These are phyloP conservation scores for Amniculicola lignicola DNA, from an alignment of 495 filamentous ascomycete genomes.

Conservation along the genomic window DNA sequence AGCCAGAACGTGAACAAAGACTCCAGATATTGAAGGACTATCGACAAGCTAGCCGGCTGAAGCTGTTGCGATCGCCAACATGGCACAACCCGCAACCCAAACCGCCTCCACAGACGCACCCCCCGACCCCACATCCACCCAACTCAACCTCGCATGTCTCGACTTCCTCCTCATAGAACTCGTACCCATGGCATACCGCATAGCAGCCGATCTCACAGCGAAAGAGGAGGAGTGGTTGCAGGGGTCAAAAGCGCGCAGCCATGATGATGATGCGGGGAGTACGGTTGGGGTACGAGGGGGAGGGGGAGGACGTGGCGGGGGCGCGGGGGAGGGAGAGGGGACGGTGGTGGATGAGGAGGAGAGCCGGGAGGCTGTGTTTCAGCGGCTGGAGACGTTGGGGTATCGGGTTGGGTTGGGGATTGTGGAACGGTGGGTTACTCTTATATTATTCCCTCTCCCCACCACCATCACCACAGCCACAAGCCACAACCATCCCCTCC, in stretches of 20 bases:
- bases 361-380: conserved; percentile 76
- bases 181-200: conserved; percentile 86
- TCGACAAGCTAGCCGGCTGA: too few species aligned
- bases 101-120: conserved; percentile 3
- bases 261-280: conserved; percentile 32
- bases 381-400: conserved; percentile 76
- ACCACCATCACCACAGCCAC: too few species aligned
- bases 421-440: conserved; percentile 85
- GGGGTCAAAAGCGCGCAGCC: background rate
- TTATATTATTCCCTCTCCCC: conserved; percentile 17
- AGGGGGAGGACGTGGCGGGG: conserved; percentile 7
- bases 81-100: background rate
- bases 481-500: too few species aligned
- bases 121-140: conserved; percentile 67
- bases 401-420: conserved; percentile 92
- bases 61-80: background rate
- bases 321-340: conserved; percentile 21
- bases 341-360: conserved; percentile 67
- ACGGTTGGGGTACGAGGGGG: background rate
- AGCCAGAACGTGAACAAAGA: too few species aligned
- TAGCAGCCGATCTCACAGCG: conserved; percentile 56
- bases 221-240: conserved; percentile 36
- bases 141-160: conserved; percentile 75
- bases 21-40: too few species aligned
- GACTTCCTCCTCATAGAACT: conserved; percentile 95